These are phyloP conservation scores for Cinchona pubescens DNA, from an alignment of 257 asterid genomes.

Conservation along the genomic window DNA sequence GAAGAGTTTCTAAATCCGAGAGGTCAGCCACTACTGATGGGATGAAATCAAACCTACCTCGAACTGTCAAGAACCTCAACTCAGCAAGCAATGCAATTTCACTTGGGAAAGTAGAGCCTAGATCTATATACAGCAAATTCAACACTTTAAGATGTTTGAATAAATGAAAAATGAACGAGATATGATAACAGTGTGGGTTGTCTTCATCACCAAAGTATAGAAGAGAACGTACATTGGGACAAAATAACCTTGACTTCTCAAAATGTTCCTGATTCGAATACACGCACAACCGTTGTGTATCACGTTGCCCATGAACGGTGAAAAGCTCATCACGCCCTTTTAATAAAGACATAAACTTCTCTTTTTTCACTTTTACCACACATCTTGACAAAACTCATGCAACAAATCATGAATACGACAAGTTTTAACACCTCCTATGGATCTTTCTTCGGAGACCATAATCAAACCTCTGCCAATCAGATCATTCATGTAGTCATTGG, in stretches of 20 bases:
- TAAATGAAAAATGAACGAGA: neutral
- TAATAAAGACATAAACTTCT: neutral
- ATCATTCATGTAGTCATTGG: neutral
- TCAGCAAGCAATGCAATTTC: constrained; percentile 6
- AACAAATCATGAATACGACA: constrained; percentile 8
- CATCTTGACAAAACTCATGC: constrained; percentile 9
- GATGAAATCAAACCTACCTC: neutral
- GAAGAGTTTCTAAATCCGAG: neutral
- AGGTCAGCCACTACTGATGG: neutral
- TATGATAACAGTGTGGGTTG: too few relatives aligned
- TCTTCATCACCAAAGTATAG: neutral
- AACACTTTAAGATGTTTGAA: constrained; percentile 10
- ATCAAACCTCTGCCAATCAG: neutral
- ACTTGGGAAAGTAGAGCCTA: neutral
- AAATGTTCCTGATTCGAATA: neutral
- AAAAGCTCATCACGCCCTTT: neutral
- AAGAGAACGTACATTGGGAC: neutral
- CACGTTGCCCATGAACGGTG: neutral
- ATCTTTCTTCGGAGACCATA: neutral
- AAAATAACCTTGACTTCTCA: neutral
- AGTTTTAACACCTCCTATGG: neutral
- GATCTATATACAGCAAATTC: neutral
- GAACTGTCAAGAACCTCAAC: constrained; percentile 1
- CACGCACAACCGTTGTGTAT: neutral
- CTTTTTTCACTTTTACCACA: neutral